Evolutionary conservation across 805 yeast genomes (phyloP).

Genomic region (Yamadazyma sp.): DNA sequence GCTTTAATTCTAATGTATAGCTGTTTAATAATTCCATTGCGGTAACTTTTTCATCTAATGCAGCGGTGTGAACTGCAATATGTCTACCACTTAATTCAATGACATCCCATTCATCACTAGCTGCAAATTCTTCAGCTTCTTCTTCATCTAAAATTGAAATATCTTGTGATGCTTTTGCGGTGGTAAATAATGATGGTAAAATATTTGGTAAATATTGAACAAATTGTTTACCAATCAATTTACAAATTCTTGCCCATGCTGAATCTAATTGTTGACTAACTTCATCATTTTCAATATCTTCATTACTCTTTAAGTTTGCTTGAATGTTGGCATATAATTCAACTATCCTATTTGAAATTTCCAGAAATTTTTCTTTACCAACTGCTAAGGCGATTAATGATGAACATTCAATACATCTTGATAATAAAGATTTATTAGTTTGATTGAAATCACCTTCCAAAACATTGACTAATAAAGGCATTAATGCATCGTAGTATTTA

Average conservation of each 20-base stretch:
- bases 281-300: no score
- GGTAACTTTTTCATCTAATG: conserved; percentile 88
- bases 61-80: conserved; percentile 90
- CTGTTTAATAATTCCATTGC: conserved; percentile 86
- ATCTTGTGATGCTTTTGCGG: conserved; percentile 89
- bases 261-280: conserved; percentile 83
- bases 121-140: conserved; percentile 75
- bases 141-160: conserved; percentile 86
- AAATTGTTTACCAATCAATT: conserved; percentile 80
- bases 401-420: conserved; percentile 94
- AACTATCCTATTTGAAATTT: conserved; percentile 63
- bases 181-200: conserved; percentile 80
- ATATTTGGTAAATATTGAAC: conserved; percentile 80
- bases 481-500: conserved; percentile 90
- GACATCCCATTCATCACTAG: conserved; percentile 94
- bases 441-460: conserved; percentile 74
- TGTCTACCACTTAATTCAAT: conserved; percentile 87
- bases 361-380: conserved; percentile 82
- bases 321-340: conserved; percentile 73
- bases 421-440: conserved; percentile 77
- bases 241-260: conserved; percentile 94
- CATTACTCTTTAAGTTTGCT: conserved; percentile 53
- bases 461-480: conserved; percentile 83
- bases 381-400: conserved; percentile 93
- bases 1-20: conserved; percentile 82